A percentile compares a stretch with the other conserved stretches of the same genome.
Evolutionary conservation across 1,139 yeast genomes (phyloP).

Genomic region (Protomyces inundatus): DNA sequence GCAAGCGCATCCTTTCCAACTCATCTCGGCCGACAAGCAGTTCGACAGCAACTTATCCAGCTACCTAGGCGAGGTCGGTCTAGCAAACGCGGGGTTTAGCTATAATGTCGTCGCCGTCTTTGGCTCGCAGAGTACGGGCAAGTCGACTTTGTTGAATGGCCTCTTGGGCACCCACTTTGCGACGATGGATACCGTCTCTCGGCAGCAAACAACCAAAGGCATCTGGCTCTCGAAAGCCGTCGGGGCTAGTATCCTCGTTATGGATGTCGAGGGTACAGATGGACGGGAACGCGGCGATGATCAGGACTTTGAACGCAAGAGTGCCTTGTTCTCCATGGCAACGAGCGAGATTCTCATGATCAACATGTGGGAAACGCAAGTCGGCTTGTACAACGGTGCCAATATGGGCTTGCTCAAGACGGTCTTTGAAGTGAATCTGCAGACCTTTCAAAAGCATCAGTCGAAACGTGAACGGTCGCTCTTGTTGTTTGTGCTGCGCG

Average conservation of each 20-base stretch:
- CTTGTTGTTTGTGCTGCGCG: constrained; percentile 82
- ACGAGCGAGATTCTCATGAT: constrained; percentile 86
- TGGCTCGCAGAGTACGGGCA: constrained; percentile 96
- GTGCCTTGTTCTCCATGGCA: constrained; percentile 89
- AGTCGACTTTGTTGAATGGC: constrained; percentile 79
- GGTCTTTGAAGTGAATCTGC: constrained; percentile 88
- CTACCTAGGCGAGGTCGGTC: constrained; percentile 38
- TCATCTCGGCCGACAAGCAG: constrained; percentile 20
- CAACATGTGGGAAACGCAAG: constrained; percentile 95
- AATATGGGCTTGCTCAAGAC: constrained; percentile 93
- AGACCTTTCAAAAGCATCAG: constrained; percentile 53
- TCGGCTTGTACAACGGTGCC: constrained; percentile 95
- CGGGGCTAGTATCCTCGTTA: constrained; percentile 52
- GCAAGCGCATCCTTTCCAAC: constrained; percentile 1
- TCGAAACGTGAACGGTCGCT: constrained; percentile 42
- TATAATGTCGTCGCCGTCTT: constrained; percentile 92
- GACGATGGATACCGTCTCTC: constrained; percentile 84
- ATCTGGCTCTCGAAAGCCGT: constrained; percentile 34
- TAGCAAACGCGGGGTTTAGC: constrained; percentile 54
- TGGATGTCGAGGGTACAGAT: constrained; percentile 98
- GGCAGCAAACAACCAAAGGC: constrained; percentile 87
- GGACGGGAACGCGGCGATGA: constrained; percentile 98
- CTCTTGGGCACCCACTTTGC: constrained; percentile 83
- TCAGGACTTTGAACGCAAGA: constrained; percentile 93
- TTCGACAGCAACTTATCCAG: constrained; percentile 1